Evolutionary conservation across 2,329 filamentous ascomycete genomes (phyloP).

Genomic region (Cercospora berteroae): DNA sequence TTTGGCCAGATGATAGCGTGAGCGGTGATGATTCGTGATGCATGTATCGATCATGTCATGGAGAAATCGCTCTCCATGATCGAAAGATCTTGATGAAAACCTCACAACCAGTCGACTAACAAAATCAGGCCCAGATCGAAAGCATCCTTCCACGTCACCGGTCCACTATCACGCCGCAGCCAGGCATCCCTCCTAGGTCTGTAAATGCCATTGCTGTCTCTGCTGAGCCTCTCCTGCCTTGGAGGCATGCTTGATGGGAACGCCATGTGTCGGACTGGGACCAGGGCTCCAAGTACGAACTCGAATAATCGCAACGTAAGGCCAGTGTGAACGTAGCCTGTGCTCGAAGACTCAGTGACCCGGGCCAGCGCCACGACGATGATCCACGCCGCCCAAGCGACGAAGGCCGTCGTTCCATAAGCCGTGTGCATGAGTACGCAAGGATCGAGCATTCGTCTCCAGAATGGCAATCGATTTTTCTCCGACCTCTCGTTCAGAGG

Average conservation of each 20-base stretch:
- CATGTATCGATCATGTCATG: background rate
- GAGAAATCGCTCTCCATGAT: background rate
- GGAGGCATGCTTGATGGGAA: conserved; percentile 4
- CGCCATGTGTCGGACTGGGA: conserved; percentile 11
- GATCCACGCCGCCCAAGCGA: background rate
- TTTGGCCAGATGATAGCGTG: too few relatives aligned
- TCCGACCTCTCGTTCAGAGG: conserved; percentile 11
- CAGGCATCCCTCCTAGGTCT: background rate
- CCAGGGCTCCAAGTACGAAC: background rate
- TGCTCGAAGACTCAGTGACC: background rate
- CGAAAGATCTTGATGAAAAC: background rate
- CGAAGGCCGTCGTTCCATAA: background rate
- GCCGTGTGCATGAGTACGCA: background rate
- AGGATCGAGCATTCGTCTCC: background rate
- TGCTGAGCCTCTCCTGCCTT: background rate
- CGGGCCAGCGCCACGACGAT: background rate
- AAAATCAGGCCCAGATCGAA: background rate
- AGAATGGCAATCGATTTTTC: background rate
- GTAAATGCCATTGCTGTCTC: background rate
- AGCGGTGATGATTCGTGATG: too few relatives aligned
- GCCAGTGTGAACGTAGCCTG: conserved; percentile 3
- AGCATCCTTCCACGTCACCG: background rate
- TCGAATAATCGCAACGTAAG: conserved; percentile 5
- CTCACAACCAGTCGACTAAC: background rate
- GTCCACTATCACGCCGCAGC: background rate